Base-by-base conservation (phyloP, 2,329 filamentous ascomycete species). In the Herpomyces periplanetae region DNA sequence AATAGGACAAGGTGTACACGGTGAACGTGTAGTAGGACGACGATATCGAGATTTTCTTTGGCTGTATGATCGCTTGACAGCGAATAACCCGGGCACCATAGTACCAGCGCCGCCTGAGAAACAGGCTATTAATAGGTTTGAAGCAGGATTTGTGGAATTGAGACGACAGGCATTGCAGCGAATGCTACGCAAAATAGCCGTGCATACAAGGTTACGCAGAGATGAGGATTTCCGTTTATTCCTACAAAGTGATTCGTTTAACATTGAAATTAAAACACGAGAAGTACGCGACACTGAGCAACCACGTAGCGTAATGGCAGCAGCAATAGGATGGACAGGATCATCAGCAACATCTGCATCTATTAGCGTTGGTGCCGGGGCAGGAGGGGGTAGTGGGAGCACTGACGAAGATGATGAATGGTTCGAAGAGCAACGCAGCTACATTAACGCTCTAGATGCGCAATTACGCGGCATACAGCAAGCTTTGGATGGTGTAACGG, bases 391-490 rank as follows among this genome's bases (percentile, higher is more conserved):
- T 13, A 48, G 48, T 23, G 96, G 96, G 38, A 96, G 96, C 40
- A 58, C 96, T 15, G 80, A 96, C 40, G 80, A 91, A 34, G 80
- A 96, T 35, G 80, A 96, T 41, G 63, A 71, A 62, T 96, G 75
- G 80, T 96, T 96, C 42, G 75, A 96, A 30, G 80, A 96, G 28
- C 69, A 80, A 25, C 68, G 62, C 31, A 55, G 91, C 21, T 96
- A 96, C 33, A 52, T 96, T 5, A 80, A 96, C 35, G 73, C 73
- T 3, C 49, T 91, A 14, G 73, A 91, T 34, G 71, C 57, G 29
- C 75, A 91, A 36, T 49, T 88, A 24, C 85, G 73, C 36, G 61
- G 65, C 5, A 46, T 91, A 8, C 49, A 88, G 30, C 91, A 88
- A 40, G 65, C 73, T 8, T 84, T 87, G 41, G 80, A 96, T 32